Percentiles rank a stretch among this genome's conserved stretches.
Evolutionary conservation across 208 protist species (phyloP).

Genomic region (Herpetomonas tarakana): DNA sequence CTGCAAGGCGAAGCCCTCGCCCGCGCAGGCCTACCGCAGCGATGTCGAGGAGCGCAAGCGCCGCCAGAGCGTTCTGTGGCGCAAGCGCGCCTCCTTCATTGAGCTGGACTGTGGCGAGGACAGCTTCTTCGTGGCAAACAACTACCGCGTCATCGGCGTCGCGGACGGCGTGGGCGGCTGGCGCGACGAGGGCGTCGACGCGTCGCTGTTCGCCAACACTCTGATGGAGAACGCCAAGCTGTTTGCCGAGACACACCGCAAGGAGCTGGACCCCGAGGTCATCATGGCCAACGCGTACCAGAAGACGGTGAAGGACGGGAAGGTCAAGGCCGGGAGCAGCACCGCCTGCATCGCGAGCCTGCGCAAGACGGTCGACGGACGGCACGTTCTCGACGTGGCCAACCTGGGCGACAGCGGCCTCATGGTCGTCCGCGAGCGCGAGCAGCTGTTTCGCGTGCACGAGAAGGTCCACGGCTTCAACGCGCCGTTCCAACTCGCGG

Average conservation of each 20-base stretch:
- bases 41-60: slow-evolving; percentile 79
- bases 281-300: slow-evolving; percentile 81
- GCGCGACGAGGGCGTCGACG: slow-evolving; percentile 80
- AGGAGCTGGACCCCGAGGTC: slow-evolving; percentile 73
- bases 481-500: slow-evolving; percentile 89
- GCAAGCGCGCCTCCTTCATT: slow-evolving; percentile 86
- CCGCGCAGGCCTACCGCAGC: slow-evolving; percentile 71
- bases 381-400: slow-evolving; percentile 75
- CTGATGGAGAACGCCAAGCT: slow-evolving; percentile 92
- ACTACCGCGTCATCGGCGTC: slow-evolving; percentile 88
- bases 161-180: slow-evolving; percentile 93
- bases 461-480: slow-evolving; percentile 93
- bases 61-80: slow-evolving; percentile 62
- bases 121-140: slow-evolving; percentile 92
- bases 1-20: slow-evolving; percentile 85
- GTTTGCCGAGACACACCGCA: slow-evolving; percentile 80
- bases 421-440: slow-evolving; percentile 79
- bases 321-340: slow-evolving; percentile 88
- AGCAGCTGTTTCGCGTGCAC: slow-evolving; percentile 73
- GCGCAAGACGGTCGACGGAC: slow-evolving; percentile 39
- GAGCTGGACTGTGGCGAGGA: slow-evolving; percentile 93
- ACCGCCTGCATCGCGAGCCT: slow-evolving; percentile 86
- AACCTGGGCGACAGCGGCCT: slow-evolving; percentile 91
- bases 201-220: slow-evolving; percentile 77
- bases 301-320: slow-evolving; percentile 66